Evolutionary conservation across 441 rosid genomes (phyloP).

Genomic region (Corymbia calophylla): DNA sequence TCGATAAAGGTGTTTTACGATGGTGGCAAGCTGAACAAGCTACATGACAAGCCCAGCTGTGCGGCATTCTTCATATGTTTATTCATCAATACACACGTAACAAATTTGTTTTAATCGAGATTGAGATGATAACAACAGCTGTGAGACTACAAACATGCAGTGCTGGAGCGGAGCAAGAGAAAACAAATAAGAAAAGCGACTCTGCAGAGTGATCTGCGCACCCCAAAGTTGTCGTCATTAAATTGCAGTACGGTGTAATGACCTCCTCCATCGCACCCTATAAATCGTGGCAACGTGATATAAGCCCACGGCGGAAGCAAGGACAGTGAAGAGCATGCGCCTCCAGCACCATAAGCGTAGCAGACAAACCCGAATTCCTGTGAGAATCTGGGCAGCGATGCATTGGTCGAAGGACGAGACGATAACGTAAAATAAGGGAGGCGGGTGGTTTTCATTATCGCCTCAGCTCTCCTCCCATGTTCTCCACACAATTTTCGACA

Average conservation of each 20-base stretch:
- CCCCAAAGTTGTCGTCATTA: not conserved
- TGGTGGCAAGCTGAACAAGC: not conserved
- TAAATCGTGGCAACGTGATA: not conserved
- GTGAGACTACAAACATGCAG: not conserved
- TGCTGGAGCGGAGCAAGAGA: not conserved
- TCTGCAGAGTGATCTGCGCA: not conserved
- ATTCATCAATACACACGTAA: not conserved
- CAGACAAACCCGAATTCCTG: not conserved
- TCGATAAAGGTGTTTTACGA: not conserved
- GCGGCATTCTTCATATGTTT: not conserved
- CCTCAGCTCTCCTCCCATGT: not conserved
- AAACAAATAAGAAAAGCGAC: not conserved
- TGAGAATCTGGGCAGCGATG: not conserved
- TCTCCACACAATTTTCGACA: not conserved
- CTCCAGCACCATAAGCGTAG: not conserved
- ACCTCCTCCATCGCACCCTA: not conserved
- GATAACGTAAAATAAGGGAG: not conserved
- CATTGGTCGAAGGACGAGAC: not conserved
- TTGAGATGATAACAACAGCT: not conserved
- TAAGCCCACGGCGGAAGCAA: not conserved
- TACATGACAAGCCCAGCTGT: not conserved
- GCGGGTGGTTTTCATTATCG: not conserved
- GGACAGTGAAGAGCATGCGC: not conserved
- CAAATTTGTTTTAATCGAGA: not conserved
- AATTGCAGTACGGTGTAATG: not conserved